Conservation (phyloP, 805 yeast species). For the Saturnispora quitensis region DNA sequence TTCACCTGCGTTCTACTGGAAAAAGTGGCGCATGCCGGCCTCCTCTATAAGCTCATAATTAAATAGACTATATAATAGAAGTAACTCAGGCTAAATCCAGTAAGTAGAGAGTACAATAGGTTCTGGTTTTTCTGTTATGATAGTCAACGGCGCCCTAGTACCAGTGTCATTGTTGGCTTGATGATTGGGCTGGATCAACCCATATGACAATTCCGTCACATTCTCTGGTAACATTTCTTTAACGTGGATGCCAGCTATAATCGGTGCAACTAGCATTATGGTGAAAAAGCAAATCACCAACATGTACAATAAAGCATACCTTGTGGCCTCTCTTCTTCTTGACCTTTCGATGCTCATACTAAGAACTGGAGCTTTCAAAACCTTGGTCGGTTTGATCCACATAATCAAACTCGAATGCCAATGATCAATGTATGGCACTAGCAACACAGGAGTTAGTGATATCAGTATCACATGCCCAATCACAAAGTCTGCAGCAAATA, state of each 20-base stretch:
- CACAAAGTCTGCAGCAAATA: constrained; percentile 40
- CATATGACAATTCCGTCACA: constrained; percentile 16
- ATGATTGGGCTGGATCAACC: constrained; percentile 48
- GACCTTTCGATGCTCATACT: constrained; percentile 31
- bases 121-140: constrained; percentile 27
- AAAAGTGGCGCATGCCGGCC: not conserved
- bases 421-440: constrained; percentile 39
- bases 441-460: constrained; percentile 31
- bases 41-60: not conserved
- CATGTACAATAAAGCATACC: constrained; percentile 40
- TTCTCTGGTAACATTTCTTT: constrained; percentile 14
- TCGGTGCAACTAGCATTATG: constrained; percentile 39
- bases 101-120: constrained; percentile 17
- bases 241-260: constrained; percentile 25
- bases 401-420: constrained; percentile 41
- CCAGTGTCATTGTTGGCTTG: constrained; percentile 67
- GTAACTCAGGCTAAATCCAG: constrained; percentile 17
- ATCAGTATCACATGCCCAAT: constrained; percentile 36
- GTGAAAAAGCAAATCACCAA: constrained; percentile 32
- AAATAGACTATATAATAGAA: no score
- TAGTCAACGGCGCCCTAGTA: constrained; percentile 37
- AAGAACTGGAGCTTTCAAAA: constrained; percentile 32
- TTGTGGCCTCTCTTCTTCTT: constrained; percentile 33
- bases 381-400: constrained; percentile 37
- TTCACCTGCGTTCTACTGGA: not conserved